Percentiles rank a stretch among this genome's conserved stretches.
These are phyloP conservation scores for Salix suchowensis DNA, from an alignment of 345 rosid genomes.

Conservation along the genomic window DNA sequence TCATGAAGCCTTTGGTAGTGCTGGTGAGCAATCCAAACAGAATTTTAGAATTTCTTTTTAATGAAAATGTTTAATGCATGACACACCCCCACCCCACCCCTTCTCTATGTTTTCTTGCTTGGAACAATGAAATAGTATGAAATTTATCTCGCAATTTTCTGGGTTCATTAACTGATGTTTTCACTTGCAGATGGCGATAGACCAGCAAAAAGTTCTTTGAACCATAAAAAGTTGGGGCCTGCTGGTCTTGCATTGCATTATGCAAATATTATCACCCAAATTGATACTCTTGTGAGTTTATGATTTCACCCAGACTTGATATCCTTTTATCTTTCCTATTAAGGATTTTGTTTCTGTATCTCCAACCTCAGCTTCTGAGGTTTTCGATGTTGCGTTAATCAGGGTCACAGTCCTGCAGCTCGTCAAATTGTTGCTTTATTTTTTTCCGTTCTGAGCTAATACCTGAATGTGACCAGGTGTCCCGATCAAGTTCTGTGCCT, in stretches of 20 bases:
- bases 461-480: slow-evolving; percentile 48
- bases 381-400: background rate
- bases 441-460: background rate
- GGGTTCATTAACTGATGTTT: background rate
- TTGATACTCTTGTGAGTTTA: slow-evolving; percentile 85
- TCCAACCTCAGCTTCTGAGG: background rate
- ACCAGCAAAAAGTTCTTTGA: slow-evolving; percentile 33
- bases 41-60: background rate
- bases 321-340: background rate
- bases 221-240: slow-evolving; percentile 64
- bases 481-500: slow-evolving; percentile 92
- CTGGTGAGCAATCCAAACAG: slow-evolving; percentile 47
- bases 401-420: background rate
- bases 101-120: background rate
- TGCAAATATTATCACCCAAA: slow-evolving; percentile 88
- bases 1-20: slow-evolving; percentile 76
- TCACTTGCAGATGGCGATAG: slow-evolving; percentile 56
- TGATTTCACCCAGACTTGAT: background rate
- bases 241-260: slow-evolving; percentile 98
- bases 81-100: accelerated
- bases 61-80: background rate
- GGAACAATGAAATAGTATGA: background rate
- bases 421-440: background rate
- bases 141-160: background rate
- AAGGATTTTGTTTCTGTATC: background rate